phyloP scores from a whole-genome alignment of 768 basidiomycete species.

The Collybiopsis luxurians region DNA sequence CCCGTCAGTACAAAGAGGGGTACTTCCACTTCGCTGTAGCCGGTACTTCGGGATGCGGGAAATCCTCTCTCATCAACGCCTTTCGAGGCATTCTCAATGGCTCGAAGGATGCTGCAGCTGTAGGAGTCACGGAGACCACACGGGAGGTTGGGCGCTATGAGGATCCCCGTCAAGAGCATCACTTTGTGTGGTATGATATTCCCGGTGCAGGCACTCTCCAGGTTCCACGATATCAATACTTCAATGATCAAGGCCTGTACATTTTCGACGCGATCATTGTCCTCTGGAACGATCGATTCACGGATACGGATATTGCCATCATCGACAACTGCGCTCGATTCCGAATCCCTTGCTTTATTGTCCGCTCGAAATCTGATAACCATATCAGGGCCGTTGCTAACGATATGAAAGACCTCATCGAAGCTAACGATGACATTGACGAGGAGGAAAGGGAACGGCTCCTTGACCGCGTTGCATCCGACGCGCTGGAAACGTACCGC shows the following conservation, averaged over 20 bases:
- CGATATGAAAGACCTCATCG: not conserved
- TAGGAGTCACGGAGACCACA: slow-evolving; percentile 29
- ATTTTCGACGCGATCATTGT: slow-evolving; percentile 33
- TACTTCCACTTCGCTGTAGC: slow-evolving; percentile 30
- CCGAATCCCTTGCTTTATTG: slow-evolving; percentile 30
- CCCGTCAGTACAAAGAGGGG: slow-evolving; percentile 16
- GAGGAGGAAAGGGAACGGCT: not conserved
- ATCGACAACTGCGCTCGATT: slow-evolving; percentile 26
- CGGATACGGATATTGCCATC: slow-evolving; percentile 29
- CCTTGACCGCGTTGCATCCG: not conserved
- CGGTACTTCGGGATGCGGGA: slow-evolving; percentile 31
- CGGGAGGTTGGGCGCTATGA: slow-evolving; percentile 19
- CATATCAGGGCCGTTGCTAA: not conserved
- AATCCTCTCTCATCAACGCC: slow-evolving; percentile 35
- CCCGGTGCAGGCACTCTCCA: slow-evolving; percentile 31
- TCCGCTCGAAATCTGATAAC: slow-evolving; percentile 32
- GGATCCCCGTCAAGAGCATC: slow-evolving; percentile 16
- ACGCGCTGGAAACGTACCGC: not conserved
- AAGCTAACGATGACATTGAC: not conserved
- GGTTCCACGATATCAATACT: slow-evolving; percentile 32
- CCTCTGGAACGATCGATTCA: slow-evolving; percentile 30
- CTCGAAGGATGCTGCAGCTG: slow-evolving; percentile 21
- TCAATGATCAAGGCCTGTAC: slow-evolving; percentile 32
- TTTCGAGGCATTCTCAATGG: slow-evolving; percentile 27
- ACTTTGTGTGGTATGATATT: slow-evolving; percentile 32